Evolutionary conservation across 768 basidiomycete genomes (phyloP), one percentile per base, ranked within the genome.

Genomic region (Phylloporus sp.): DNA sequence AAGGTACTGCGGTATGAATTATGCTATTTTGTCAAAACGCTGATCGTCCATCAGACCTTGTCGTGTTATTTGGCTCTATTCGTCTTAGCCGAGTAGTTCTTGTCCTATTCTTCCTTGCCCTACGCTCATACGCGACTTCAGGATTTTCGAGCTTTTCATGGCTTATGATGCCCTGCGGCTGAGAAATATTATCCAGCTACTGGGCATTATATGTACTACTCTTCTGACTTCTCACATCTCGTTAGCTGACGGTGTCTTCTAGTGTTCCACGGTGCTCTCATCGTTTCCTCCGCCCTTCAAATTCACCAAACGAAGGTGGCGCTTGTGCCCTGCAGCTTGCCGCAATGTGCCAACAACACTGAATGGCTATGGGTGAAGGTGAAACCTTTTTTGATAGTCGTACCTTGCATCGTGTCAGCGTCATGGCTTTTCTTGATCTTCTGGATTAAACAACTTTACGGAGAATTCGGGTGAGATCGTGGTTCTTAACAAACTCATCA

Each of bases 21-120:
- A 28, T n/a, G n/a, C 24, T 5, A 8, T 24, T 4, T n/a, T 27
- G 8, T 53, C 28, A 46, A 43, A 38, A 47, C 35, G 42, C 48
- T 52, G 50, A 64, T 28, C 15, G 42, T 17, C 40, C 33, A 13
- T 42, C 6, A 88, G 84, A 90, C 89, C 11, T 63, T 90, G 43
- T 83, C 88, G 51, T 90, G 89, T 65, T 92, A 90, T 63, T 79
- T 92, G 6, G 86, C 86, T 4, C 71, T 92, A 7, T 92, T 90
- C 63, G 81, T 82, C 21, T 71, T 92, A 9, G 90, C 86, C 46
- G 88, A 87, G 89, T 90, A 61, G 41, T 78, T 67, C 29, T 31
- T 42, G 14, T 38, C 28, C 38, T 26, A 36, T 13, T n/a, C 20
- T 15, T 9, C 5, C 17, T 26, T 18, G 22, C 4, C 3, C 21